Base-by-base conservation (phyloP, 306 rosid genomes). In the Corylus avellana region DNA sequence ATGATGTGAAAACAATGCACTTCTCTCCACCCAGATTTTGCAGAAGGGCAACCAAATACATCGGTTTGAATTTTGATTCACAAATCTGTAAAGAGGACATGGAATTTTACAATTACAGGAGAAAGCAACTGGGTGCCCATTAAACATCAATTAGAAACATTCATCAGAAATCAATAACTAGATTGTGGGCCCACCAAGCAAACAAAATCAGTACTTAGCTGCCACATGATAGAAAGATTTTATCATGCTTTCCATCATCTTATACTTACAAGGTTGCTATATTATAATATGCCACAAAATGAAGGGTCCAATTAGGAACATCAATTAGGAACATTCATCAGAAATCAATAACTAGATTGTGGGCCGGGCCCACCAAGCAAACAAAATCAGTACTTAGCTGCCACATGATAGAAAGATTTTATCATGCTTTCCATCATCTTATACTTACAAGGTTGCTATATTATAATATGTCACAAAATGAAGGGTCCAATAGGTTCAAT, bases 1-100 rank as follows among this genome's bases (percentile, higher is more conserved):
- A 95, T 78, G 91, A 85, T 44, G 98, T 92, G 71, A 95, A 95
- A 85, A 92, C 90, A 5, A 95, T 89, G 90, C 96, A 92, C 78
- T 95, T 92, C 81, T 92, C 98, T 47, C 80, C 89, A 83, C 83
- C 97, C 48, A 95, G 79, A 57, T 88, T 85, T 87, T 90, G 93
- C 77, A 92, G 87, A 63, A 95, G 97, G 42, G 88, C 94, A 84
- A 87, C 95, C 88, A 95, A 84, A 78, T 90, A 91, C 84, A 92
- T 84, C 4, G 97, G 98, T 82, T 95, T 95, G 85, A 89, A 81
- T 75, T 90, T 90, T 76, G 87, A 74, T 78, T 91, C 96, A 71
- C 98, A 95, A 39, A 92, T 80, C 98, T 95, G 84, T 54, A 64
- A 76, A 82, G 47, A 77, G 58, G 46, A 39, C 49, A 84, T 5